A percentile compares a stretch with the other conserved stretches of the same genome.
These are phyloP conservation scores for Phytopythium sindhum DNA, from an alignment of 352 stramenopile genomes.

Conservation along the genomic window DNA sequence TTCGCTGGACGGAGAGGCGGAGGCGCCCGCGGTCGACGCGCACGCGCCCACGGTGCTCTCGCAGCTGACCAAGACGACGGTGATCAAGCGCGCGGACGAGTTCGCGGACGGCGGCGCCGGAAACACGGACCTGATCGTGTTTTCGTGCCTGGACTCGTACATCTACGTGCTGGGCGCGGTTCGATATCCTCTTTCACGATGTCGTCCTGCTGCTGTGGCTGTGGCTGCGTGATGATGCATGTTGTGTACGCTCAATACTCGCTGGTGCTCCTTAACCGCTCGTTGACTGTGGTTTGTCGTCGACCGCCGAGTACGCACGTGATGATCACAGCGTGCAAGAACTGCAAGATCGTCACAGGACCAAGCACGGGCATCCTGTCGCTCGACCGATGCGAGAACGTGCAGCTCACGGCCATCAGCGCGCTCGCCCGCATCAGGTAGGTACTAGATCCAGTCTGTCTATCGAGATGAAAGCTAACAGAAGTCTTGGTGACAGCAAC, in stretches of 20 bases:
- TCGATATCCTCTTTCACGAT: slow-evolving; percentile 69
- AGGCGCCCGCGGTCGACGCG: slow-evolving; percentile 15
- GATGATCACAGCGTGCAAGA: slow-evolving; percentile 92
- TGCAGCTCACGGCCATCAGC: slow-evolving; percentile 83
- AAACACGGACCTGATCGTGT: slow-evolving; percentile 71
- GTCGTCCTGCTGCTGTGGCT: slow-evolving; percentile 5
- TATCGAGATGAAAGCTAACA: not conserved
- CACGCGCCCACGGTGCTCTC: slow-evolving; percentile 49
- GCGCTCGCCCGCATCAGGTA: slow-evolving; percentile 87
- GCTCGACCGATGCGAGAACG: slow-evolving; percentile 94
- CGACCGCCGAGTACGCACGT: slow-evolving; percentile 63
- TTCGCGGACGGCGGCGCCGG: slow-evolving; percentile 31
- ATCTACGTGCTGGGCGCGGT: slow-evolving; percentile 94
- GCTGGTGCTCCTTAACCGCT: slow-evolving; percentile 45
- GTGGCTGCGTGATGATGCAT: not conserved
- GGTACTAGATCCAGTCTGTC: not conserved
- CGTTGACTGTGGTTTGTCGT: slow-evolving; percentile 8
- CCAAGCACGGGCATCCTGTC: slow-evolving; percentile 90
- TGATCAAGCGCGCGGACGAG: slow-evolving; percentile 77
- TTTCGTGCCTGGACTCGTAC: slow-evolving; percentile 92
- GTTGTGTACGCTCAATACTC: not conserved
- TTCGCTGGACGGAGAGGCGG: slow-evolving; percentile 26
- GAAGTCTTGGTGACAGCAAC: slow-evolving; percentile 61
- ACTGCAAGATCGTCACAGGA: slow-evolving; percentile 95
- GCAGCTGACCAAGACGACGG: slow-evolving; percentile 66